Percentiles rank a stretch among this genome's conserved stretches.
phyloP scores from a whole-genome alignment of 2,329 filamentous ascomycete genomes.

The Cyclaneusma minus region DNA sequence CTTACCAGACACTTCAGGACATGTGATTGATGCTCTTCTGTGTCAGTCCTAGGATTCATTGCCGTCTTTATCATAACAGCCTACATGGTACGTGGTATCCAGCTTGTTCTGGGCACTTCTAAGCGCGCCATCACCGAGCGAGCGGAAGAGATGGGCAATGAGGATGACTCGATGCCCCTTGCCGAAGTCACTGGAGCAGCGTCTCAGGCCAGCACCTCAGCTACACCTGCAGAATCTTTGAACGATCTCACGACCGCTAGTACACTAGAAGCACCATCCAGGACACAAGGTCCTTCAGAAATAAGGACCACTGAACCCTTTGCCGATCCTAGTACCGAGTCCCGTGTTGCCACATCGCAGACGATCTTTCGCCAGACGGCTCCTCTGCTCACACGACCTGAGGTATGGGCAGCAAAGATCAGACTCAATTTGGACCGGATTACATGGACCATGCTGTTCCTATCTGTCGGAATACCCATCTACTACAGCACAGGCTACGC shows the following conservation, averaged over 20 bases:
- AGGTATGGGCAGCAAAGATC: constrained; percentile 32
- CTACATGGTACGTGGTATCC: constrained; percentile 36
- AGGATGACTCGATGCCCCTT: constrained; percentile 32
- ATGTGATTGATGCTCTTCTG: too few relatives aligned
- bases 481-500: constrained; percentile 37
- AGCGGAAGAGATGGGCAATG: constrained; percentile 31
- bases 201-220: constrained; percentile 7
- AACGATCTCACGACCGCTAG: constrained; percentile 6
- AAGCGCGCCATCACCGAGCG: constrained; percentile 35
- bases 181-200: constrained; percentile 11
- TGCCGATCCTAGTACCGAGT: too few relatives aligned
- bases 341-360: too few relatives aligned
- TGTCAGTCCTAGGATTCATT: constrained; percentile 36
- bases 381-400: constrained; percentile 27
- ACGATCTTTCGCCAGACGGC: constrained; percentile 19
- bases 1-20: too few relatives aligned
- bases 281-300: constrained; percentile 14
- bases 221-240: constrained; percentile 4
- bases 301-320: constrained; percentile 9
- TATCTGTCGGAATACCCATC: constrained; percentile 35
- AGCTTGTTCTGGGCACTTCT: constrained; percentile 32
- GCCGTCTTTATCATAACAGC: constrained; percentile 35
- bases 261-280: constrained; percentile 6
- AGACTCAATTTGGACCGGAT: constrained; percentile 28
- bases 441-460: constrained; percentile 28